Evolutionary conservation across 2,329 filamentous ascomycete species (phyloP).

Genomic region (Apiospora rasikravindrae): DNA sequence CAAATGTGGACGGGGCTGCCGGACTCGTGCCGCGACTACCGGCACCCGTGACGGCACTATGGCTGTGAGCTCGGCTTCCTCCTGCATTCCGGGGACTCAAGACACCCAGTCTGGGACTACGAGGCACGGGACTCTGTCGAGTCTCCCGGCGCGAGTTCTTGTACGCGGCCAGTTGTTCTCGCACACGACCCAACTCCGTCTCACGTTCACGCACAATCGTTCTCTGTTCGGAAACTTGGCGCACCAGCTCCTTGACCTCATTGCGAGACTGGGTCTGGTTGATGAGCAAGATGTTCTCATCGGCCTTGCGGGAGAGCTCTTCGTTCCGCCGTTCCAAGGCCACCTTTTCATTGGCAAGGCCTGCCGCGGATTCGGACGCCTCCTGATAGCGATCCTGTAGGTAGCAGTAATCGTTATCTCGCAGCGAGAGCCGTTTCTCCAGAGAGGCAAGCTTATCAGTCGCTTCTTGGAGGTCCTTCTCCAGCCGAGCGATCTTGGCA

Average conservation of each 20-base stretch:
- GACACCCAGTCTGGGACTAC: slow-evolving; percentile 58
- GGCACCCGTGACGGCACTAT: slow-evolving; percentile 36
- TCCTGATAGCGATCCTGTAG: slow-evolving; percentile 64
- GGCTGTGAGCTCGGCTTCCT: slow-evolving; percentile 25
- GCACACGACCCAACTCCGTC: slow-evolving; percentile 51
- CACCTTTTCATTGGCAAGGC: slow-evolving; percentile 52
- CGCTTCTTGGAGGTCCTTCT: slow-evolving; percentile 46
- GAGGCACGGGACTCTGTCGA: slow-evolving; percentile 60
- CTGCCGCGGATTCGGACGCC: slow-evolving; percentile 53
- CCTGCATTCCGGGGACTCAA: slow-evolving; percentile 54
- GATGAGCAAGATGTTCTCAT: slow-evolving; percentile 52
- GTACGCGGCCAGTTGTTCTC: slow-evolving; percentile 54
- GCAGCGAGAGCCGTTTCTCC: slow-evolving; percentile 43
- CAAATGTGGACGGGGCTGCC: slow-evolving; percentile 40
- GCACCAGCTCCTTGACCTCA: slow-evolving; percentile 41
- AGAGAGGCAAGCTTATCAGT: slow-evolving; percentile 45
- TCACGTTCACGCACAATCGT: slow-evolving; percentile 56
- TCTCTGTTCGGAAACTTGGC: slow-evolving; percentile 48
- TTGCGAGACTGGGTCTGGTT: slow-evolving; percentile 51
- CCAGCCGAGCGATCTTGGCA: slow-evolving; percentile 46
- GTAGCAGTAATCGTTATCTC: slow-evolving; percentile 60
- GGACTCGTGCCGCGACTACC: slow-evolving; percentile 59
- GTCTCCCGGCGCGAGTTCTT: slow-evolving; percentile 61
- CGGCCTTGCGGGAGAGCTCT: slow-evolving; percentile 48
- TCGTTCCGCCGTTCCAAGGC: slow-evolving; percentile 49